These are phyloP conservation scores for Sporobolomyces phaffii DNA, from an alignment of 768 basidiomycete species.

Conservation along the genomic window DNA sequence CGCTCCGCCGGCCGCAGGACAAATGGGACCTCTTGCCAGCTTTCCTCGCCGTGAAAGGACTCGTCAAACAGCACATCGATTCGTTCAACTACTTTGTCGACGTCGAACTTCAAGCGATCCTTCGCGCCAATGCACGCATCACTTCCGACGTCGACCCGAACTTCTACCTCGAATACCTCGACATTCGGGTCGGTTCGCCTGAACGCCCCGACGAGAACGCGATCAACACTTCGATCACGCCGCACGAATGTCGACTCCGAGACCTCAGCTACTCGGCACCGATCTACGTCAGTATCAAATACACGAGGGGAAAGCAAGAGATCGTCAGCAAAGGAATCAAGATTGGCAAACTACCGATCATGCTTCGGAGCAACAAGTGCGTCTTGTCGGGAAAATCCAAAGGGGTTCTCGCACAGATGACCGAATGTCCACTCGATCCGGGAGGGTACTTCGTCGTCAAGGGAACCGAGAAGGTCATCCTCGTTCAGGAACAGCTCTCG, in stretches of 20 bases:
- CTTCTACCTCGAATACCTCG: constrained; percentile 93
- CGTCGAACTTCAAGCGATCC: constrained; percentile 92
- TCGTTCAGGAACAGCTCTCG: constrained; percentile 96
- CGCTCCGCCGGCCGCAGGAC: no score
- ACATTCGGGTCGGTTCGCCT: constrained; percentile 88
- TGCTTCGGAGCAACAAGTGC: constrained; percentile 93
- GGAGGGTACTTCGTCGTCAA: constrained; percentile 99
- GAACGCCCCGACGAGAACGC: constrained; percentile 76
- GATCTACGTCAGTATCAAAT: constrained; percentile 88
- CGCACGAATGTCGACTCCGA: constrained; percentile 92
- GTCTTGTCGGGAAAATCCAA: constrained; percentile 71
- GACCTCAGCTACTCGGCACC: constrained; percentile 92
- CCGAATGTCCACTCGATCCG: constrained; percentile 94
- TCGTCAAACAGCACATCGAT: constrained; percentile 98
- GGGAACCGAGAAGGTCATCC: constrained; percentile 97
- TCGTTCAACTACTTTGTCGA: constrained; percentile 99
- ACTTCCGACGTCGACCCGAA: constrained; percentile 90
- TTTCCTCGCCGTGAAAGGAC: constrained; percentile 92
- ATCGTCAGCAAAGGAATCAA: constrained; percentile 74
- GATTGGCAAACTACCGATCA: constrained; percentile 89
- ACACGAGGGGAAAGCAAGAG: constrained; percentile 82
- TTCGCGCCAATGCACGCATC: constrained; percentile 85
- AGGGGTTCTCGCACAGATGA: constrained; percentile 82
- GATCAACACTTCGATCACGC: constrained; percentile 76
- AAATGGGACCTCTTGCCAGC: constrained; percentile 98